A percentile compares a stretch with the other conserved stretches of the same genome.
phyloP scores from a whole-genome alignment of 2,329 filamentous ascomycete species.

The Tolypocladium pustulatum region DNA sequence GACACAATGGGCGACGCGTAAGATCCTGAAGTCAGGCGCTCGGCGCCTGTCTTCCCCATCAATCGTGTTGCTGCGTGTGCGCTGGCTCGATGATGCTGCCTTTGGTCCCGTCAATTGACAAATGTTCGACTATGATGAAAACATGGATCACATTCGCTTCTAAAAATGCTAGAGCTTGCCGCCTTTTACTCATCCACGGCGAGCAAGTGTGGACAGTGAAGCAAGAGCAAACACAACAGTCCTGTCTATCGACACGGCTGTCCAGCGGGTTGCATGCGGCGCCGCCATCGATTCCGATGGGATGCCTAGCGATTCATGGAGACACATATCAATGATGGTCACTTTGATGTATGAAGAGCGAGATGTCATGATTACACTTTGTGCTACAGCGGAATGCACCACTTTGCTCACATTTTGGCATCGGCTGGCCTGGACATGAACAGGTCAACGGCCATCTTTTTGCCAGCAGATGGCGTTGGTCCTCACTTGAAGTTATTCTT shows the following conservation, averaged over 20 bases:
- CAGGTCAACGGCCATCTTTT: background rate
- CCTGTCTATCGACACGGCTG: constrained; percentile 10
- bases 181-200: constrained; percentile 40
- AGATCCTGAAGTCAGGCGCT: background rate
- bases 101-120: background rate
- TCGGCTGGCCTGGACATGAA: constrained; percentile 14
- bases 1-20: background rate
- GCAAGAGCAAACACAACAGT: constrained; percentile 39
- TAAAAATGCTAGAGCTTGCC: constrained; percentile 58
- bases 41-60: background rate
- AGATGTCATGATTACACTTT: background rate
- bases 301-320: constrained; percentile 23
- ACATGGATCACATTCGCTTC: constrained; percentile 31
- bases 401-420: constrained; percentile 8
- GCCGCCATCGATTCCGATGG: constrained; percentile 11
- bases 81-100: background rate
- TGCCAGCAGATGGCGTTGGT: background rate
- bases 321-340: background rate
- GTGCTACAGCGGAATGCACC: background rate
- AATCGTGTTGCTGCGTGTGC: background rate
- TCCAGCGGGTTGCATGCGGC: constrained; percentile 20
- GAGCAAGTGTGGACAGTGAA: constrained; percentile 62
- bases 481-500: constrained; percentile 69
- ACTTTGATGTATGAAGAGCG: background rate
- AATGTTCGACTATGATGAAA: background rate